These are phyloP conservation scores for Logfia minima DNA, from an alignment of 129 eudicot species.

Conservation along the genomic window DNA sequence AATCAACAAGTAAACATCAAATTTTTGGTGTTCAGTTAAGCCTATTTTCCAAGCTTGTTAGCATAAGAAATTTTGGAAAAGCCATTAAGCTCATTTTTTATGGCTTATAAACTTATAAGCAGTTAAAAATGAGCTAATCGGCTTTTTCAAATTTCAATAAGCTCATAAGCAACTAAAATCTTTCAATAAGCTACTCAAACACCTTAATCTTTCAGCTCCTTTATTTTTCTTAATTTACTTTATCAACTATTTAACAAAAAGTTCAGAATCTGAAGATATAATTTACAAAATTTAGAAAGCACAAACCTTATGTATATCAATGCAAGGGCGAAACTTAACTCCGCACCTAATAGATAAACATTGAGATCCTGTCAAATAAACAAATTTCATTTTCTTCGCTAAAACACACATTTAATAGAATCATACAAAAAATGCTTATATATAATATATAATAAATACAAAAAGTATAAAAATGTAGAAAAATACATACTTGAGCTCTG, in stretches of 20 bases:
- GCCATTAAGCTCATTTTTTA: not conserved
- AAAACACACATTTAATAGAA: not conserved
- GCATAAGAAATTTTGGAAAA: too few relatives aligned
- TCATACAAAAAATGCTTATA: not conserved
- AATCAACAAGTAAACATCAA: not conserved
- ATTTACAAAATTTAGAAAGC: not conserved
- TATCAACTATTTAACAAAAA: not conserved
- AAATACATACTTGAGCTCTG: slow-evolving; percentile 34
- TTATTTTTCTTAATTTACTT: not conserved
- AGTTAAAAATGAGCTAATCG: not conserved
- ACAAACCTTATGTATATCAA: slow-evolving; percentile 89
- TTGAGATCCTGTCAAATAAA: slow-evolving; percentile 42
- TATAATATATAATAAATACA: not conserved
- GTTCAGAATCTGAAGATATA: not conserved
- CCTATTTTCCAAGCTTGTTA: too few relatives aligned
- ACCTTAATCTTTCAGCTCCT: not conserved
- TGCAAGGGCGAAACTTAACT: slow-evolving; percentile 92
- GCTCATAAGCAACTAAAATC: too few relatives aligned
- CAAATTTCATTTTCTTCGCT: not conserved
- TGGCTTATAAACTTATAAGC: not conserved
- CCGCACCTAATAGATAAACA: slow-evolving; percentile 53
- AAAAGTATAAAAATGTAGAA: not conserved
- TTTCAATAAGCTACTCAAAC: not conserved
- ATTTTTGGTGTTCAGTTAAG: not conserved
- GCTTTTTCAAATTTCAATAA: not conserved